These are phyloP conservation scores for Pyrenophora tritici-repentis DNA, from an alignment of 2,329 filamentous ascomycete species.

Conservation along the genomic window DNA sequence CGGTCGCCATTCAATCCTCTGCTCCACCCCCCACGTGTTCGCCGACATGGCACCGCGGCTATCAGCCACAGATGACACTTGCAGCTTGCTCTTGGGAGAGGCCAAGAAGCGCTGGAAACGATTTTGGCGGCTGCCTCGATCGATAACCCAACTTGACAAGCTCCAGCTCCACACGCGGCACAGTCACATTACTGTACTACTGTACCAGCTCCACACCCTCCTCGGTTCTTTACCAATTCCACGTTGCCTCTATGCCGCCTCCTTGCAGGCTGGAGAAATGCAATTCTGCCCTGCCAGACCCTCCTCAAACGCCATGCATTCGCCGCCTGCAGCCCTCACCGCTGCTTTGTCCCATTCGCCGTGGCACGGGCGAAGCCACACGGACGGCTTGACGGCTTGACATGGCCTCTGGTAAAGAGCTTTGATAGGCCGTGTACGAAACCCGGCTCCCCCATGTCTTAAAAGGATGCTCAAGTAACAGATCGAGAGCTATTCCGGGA, in stretches of 20 bases:
- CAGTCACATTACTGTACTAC: neutral
- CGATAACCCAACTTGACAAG: neutral
- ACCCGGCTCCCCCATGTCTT: neutral
- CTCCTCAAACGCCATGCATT: neutral
- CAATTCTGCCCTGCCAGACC: neutral
- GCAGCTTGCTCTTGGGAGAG: neutral
- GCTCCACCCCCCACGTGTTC: constrained; percentile 10
- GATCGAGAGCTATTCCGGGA: neutral
- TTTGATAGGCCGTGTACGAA: neutral
- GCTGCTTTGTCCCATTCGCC: neutral
- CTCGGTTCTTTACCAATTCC: neutral
- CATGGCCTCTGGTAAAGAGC: neutral
- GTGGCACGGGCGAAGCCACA: neutral
- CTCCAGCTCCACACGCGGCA: constrained; percentile 1
- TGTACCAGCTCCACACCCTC: constrained; percentile 1
- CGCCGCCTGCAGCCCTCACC: neutral
- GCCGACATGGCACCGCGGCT: constrained; percentile 6
- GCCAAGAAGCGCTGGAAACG: neutral
- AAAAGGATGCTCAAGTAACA: too few species aligned
- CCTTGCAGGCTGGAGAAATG: neutral
- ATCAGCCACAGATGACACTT: neutral
- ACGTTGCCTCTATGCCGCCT: neutral
- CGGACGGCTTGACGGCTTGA: neutral
- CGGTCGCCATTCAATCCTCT: neutral
- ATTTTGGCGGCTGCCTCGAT: neutral